These are phyloP conservation scores for Xerocomus amazonicus DNA, from an alignment of 1,284 basidiomycete genomes.

Conservation along the genomic window DNA sequence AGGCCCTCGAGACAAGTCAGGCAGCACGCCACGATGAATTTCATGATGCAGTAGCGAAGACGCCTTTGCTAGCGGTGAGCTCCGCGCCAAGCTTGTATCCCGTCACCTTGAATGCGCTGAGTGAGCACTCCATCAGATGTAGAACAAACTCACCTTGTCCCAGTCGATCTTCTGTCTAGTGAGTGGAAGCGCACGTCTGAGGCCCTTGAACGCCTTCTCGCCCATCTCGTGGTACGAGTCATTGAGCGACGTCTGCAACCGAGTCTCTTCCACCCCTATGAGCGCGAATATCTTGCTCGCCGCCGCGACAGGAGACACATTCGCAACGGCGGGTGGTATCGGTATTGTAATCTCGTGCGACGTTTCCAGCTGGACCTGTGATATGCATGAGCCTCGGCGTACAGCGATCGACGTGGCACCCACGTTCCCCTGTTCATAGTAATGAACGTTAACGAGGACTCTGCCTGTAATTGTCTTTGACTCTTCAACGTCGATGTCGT, in stretches of 20 bases:
- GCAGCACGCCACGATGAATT: background rate
- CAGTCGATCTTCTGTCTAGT: constrained; percentile 93
- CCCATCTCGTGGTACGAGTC: constrained; percentile 83
- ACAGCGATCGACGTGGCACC: constrained; percentile 18
- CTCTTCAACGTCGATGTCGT: constrained; percentile 52
- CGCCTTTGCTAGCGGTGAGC: constrained; percentile 67
- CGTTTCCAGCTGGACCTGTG: constrained; percentile 83
- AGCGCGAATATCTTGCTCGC: constrained; percentile 76
- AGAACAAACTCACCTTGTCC: constrained; percentile 71
- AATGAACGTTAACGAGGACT: constrained; percentile 84
- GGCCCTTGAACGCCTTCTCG: constrained; percentile 87
- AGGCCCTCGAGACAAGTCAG: background rate
- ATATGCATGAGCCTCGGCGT: constrained; percentile 3
- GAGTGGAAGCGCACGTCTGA: constrained; percentile 84
- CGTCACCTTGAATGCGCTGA: constrained; percentile 49
- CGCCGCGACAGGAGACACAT: constrained; percentile 50
- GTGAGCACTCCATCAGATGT: background rate
- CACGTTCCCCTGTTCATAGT: constrained; percentile 95
- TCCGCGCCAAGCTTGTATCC: constrained; percentile 87
- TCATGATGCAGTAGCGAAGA: constrained; percentile 45
- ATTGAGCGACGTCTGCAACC: constrained; percentile 73
- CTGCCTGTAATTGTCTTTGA: constrained; percentile 57
- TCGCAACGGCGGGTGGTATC: constrained; percentile 55
- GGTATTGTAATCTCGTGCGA: constrained; percentile 63
- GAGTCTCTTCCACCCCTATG: constrained; percentile 74